Conservation (phyloP, 345 rosid genomes). For the Linum trigynum region DNA sequence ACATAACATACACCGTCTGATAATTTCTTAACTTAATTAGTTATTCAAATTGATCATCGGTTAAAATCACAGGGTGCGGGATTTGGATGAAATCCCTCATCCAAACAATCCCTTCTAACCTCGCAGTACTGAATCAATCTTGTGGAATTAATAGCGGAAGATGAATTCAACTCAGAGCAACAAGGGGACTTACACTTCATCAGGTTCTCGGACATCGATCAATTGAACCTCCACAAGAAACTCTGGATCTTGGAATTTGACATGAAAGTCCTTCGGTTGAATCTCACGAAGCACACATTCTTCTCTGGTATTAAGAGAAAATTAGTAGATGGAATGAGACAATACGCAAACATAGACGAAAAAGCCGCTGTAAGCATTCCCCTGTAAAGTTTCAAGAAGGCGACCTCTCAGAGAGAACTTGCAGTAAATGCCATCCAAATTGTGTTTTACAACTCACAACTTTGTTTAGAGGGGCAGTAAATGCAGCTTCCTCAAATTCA, state of each 20-base stretch:
- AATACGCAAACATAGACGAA: constrained; percentile 2
- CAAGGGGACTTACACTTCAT: constrained; percentile 60
- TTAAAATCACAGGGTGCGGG: no score
- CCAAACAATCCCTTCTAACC: no score
- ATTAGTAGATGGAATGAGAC: not conserved
- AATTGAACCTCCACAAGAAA: constrained; percentile 69
- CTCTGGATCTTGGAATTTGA: constrained; percentile 65
- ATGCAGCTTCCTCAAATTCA: constrained; percentile 92
- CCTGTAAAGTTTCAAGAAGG: not conserved
- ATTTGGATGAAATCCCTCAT: no score
- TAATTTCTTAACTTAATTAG: no score
- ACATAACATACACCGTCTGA: no score
- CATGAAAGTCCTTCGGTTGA: constrained; percentile 61
- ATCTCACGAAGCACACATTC: constrained; percentile 42
- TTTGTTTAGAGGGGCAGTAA: constrained; percentile 52
- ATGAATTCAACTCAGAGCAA: not conserved
- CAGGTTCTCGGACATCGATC: constrained; percentile 88
- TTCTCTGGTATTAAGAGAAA: constrained; percentile 30
- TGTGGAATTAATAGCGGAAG: no score
- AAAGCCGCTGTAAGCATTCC: constrained; percentile 4
- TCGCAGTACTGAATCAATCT: no score
- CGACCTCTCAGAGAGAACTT: constrained; percentile 88
- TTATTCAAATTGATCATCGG: no score
- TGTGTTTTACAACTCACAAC: constrained; percentile 75
- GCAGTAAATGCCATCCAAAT: constrained; percentile 88